phyloP scores from a whole-genome alignment of 352 stramenopile species.

The Globisporangium cylindrosporum region DNA sequence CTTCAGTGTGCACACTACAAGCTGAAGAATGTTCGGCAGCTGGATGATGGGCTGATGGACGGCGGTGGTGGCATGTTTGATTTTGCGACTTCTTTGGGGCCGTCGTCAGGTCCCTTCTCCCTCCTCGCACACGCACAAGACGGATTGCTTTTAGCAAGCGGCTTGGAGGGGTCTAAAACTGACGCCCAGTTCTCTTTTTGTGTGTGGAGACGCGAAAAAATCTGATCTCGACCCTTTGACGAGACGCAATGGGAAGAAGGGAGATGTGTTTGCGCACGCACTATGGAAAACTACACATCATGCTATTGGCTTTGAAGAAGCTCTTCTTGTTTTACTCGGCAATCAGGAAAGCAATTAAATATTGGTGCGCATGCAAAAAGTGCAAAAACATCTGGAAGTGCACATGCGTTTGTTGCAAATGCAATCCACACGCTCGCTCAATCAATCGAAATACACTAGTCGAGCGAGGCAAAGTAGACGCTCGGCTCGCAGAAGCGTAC shows the following conservation, averaged over 20 bases:
- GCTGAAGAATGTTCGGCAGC: slow-evolving; percentile 1
- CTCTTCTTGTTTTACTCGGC: neutral
- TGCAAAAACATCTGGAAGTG: neutral
- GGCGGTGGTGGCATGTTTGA: neutral
- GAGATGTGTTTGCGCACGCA: neutral
- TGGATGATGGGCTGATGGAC: neutral
- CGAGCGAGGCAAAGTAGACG: slow-evolving; percentile 69
- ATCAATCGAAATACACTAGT: neutral
- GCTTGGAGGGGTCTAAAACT: neutral
- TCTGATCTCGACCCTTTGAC: neutral
- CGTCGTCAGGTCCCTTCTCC: neutral
- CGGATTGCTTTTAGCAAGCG: neutral
- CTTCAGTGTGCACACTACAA: neutral
- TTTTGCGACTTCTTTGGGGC: neutral
- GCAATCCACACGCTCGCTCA: neutral
- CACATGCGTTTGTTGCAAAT: neutral
- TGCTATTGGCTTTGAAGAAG: neutral
- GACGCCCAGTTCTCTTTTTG: neutral
- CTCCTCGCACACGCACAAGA: neutral
- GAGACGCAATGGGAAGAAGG: neutral
- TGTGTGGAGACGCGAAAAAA: neutral
- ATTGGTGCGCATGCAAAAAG: neutral
- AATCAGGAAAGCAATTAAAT: neutral
- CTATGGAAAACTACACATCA: neutral
- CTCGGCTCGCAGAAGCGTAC: slow-evolving; percentile 78